Conservation (phyloP, 345 rosid genomes). For the Stellera chamaejasme region DNA sequence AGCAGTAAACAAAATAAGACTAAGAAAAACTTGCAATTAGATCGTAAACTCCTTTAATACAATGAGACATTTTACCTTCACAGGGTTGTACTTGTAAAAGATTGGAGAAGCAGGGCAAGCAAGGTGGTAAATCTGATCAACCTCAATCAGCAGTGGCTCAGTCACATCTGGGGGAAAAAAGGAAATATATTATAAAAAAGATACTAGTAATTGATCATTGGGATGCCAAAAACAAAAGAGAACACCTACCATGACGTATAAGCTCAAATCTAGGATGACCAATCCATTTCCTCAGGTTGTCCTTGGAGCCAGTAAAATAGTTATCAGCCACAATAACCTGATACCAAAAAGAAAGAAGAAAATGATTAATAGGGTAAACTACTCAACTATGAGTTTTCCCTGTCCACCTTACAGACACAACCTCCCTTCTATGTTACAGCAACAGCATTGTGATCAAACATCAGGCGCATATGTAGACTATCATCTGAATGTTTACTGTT, state of each 20-base stretch:
- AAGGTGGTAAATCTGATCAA: constrained; percentile 88
- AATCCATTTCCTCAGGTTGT: constrained; percentile 86
- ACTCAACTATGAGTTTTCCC: no score
- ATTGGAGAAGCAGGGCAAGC: constrained; percentile 98
- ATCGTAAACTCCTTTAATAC: background rate
- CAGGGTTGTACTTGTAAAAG: constrained; percentile 96
- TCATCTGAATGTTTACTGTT: no score
- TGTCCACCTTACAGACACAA: no score
- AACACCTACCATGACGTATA: constrained; percentile 70
- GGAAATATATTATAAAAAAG: background rate
- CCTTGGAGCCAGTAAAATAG: constrained; percentile 89
- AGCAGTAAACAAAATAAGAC: background rate
- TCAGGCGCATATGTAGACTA: background rate
- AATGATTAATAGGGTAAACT: background rate
- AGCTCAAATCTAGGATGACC: constrained; percentile 98
- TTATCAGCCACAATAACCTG: constrained; percentile 88
- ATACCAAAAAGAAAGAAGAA: background rate
- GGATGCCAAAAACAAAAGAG: constrained; percentile 8
- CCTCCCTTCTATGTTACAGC: no score
- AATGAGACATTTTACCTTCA: constrained; percentile 48
- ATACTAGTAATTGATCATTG: background rate
- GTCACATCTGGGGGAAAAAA: constrained; percentile 58
- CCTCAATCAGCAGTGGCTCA: constrained; percentile 80
- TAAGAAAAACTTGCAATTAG: background rate
- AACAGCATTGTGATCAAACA: background rate